Base-by-base conservation (phyloP, 2,329 filamentous ascomycete genomes). In the Pyrenophora graminea region DNA sequence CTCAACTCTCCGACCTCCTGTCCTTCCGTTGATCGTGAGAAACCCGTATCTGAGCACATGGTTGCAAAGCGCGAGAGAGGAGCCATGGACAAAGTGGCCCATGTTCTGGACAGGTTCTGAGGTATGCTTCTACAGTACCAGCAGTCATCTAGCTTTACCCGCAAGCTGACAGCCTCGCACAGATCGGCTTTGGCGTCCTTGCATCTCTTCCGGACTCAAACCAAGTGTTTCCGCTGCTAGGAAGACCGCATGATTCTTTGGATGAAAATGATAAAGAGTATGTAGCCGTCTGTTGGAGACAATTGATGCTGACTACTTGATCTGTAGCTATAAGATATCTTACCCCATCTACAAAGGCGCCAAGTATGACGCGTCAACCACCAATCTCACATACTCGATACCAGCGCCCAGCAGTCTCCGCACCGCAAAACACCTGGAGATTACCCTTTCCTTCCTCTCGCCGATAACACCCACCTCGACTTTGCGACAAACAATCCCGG, bases 81-180 rank as follows among this genome's bases (percentile, higher is more conserved):
- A 81, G 39, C 91, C 91, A 2, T 95, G 90, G 90, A 82, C 85
- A 46, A 82, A 84, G 74, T 96, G 91, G 91, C 91, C 91, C 19
- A 93, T 93, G 71, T 91, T 92, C 71, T 92, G 86, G 80, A 89
- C 87, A 6, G 88, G 89, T 30, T 79, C 85, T 64, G 80, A 87
- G 68, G 80, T 84, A 71, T 30, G 55, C 45, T 43, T 9, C 23
- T 27, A 39, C 38, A 3, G 12, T 32, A 6, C 27, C 15, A 9
- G 15, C 12, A 13, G 31, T 12, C 18, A 10, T 18, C 40, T 18
- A 18, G 23, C 41, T 27, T 15, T n/a, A 9, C 6, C 6, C 17
- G 34, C 27, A 19, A 18, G 45, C 59, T 69, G 19, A 69, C 50
- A 31, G 19, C 8, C 23, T 17, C 21, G 31, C 17, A 41, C 59